These are phyloP conservation scores for Verticillium klebahnii DNA, from an alignment of 2,329 filamentous ascomycete genomes.

Conservation along the genomic window DNA sequence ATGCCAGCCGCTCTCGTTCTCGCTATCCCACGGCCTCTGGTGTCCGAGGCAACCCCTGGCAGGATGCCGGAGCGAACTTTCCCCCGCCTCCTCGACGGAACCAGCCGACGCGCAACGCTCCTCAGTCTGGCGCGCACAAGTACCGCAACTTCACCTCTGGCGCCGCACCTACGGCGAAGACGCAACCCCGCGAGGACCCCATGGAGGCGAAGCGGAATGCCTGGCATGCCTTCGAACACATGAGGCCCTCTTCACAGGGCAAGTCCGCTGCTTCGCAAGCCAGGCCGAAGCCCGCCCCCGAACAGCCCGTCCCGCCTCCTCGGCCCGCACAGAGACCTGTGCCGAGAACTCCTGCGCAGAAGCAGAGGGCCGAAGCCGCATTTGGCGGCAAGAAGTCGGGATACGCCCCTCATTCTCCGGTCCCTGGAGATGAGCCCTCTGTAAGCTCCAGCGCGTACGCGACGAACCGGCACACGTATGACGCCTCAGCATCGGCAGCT, in stretches of 20 bases:
- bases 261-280: conserved; percentile 24
- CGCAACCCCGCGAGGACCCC: conserved; percentile 20
- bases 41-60: conserved; percentile 54
- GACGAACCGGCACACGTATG: conserved; percentile 16
- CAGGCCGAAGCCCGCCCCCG: conserved; percentile 17
- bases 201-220: conserved; percentile 35
- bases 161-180: conserved; percentile 37
- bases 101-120: conserved; percentile 13
- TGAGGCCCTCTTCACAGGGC: conserved; percentile 21
- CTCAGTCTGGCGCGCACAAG: conserved; percentile 36
- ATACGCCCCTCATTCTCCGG: conserved; percentile 44
- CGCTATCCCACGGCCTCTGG: conserved; percentile 46
- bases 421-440: conserved; percentile 46
- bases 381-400: conserved; percentile 48
- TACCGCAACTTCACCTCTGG: conserved; percentile 39
- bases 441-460: conserved; percentile 45
- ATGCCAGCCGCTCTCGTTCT: conserved; percentile 37
- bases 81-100: conserved; percentile 42
- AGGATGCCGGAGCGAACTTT: conserved; percentile 42
- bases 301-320: conserved; percentile 24
- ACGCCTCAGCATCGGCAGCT: conserved; percentile 12
- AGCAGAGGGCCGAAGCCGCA: conserved; percentile 48
- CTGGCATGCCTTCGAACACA: conserved; percentile 37
- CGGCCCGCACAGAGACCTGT: conserved; percentile 30
- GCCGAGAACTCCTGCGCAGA: conserved; percentile 47